Conservation (phyloP, 305 asterid genomes). For the Galium porrigens region DNA sequence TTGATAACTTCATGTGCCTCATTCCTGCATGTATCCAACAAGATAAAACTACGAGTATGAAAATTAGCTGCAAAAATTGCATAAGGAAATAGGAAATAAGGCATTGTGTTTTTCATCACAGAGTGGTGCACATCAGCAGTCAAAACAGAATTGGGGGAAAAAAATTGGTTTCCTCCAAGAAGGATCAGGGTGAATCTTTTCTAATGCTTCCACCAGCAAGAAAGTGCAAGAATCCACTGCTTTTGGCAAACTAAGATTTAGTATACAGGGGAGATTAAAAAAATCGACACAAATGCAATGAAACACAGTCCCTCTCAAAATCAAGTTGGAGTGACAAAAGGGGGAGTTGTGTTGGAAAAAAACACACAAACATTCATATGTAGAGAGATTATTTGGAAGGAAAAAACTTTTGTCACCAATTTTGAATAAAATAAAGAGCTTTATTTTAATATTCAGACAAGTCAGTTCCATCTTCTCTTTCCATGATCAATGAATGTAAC, state of each 20-base stretch:
- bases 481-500: background rate
- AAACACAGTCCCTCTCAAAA: background rate
- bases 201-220: background rate
- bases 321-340: background rate
- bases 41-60: background rate
- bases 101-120: background rate
- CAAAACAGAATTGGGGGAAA: background rate
- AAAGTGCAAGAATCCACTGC: background rate
- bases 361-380: no score
- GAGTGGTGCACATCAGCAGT: background rate
- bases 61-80: constrained; percentile 2
- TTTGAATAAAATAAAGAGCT: background rate
- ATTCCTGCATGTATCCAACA: constrained; percentile 48
- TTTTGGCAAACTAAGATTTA: background rate
- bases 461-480: background rate
- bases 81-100: background rate
- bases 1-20: constrained; percentile 96
- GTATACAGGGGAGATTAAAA: background rate
- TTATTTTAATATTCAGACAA: no score
- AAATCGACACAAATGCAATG: background rate
- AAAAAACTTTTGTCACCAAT: background rate
- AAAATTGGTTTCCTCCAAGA: background rate
- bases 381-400: background rate
- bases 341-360: background rate
- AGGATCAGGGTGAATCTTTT: background rate